Percentiles rank a stretch among this genome's conserved stretches.
phyloP scores from a whole-genome alignment of 768 basidiomycete genomes.

The Lactarius psammicola region DNA sequence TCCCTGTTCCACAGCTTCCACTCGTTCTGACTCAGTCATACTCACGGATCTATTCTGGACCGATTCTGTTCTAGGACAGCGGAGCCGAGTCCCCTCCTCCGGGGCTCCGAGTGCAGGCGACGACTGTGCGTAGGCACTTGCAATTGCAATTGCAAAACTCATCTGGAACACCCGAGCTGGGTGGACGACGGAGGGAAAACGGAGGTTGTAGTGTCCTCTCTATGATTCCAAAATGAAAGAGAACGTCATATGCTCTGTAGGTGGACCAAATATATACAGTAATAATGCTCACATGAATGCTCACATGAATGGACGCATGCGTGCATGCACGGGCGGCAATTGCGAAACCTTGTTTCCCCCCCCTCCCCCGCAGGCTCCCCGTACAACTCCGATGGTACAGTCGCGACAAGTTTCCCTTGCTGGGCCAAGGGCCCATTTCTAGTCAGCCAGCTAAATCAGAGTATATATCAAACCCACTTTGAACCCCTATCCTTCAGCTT shows the following conservation, averaged over 20 bases:
- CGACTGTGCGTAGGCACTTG: too few relatives aligned
- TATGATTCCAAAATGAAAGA: neutral
- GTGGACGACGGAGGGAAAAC: neutral
- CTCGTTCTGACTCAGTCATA: too few relatives aligned
- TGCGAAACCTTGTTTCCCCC: neutral
- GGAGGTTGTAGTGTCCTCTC: neutral
- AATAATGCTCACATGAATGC: neutral
- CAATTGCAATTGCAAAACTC: too few relatives aligned
- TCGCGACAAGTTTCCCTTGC: neutral
- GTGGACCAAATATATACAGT: neutral
- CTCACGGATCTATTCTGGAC: too few relatives aligned
- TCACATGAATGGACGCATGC: too few relatives aligned
- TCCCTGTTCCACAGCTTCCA: too few relatives aligned
- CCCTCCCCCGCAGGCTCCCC: too few relatives aligned
- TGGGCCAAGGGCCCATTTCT: neutral
- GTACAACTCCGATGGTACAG: neutral
- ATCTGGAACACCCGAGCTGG: neutral
- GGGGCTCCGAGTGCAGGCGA: too few relatives aligned
- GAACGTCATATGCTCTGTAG: neutral
- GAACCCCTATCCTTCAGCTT: neutral
- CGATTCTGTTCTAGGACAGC: too few relatives aligned
- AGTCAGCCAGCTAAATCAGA: neutral
- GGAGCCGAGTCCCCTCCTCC: too few relatives aligned
- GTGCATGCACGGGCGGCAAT: neutral
- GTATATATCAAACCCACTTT: slow-evolving; percentile 1